Evolutionary conservation across 2,329 filamentous ascomycete genomes (phyloP).

Genomic region (Claviceps sp.): DNA sequence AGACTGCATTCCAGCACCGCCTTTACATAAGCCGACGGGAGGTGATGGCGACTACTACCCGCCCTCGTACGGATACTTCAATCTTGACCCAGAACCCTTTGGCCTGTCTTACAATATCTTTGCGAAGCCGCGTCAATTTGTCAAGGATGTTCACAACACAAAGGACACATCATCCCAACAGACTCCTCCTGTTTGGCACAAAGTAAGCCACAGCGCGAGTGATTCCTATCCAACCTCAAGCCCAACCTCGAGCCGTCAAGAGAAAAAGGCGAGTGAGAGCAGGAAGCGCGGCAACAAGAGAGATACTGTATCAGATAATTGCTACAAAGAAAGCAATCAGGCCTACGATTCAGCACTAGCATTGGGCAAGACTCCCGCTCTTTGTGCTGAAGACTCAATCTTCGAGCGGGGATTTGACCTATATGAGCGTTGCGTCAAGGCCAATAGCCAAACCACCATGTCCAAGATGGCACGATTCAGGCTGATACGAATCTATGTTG

Average conservation of each 20-base stretch:
- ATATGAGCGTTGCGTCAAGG: too few species aligned
- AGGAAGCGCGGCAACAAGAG: slow-evolving; percentile 21
- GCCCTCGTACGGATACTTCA: slow-evolving; percentile 42
- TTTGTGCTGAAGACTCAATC: slow-evolving; percentile 30
- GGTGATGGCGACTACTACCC: slow-evolving; percentile 34
- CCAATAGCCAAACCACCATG: too few species aligned
- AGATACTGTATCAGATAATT: slow-evolving; percentile 30
- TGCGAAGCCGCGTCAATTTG: slow-evolving; percentile 24
- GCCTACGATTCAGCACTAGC: slow-evolving; percentile 35
- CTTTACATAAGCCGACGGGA: slow-evolving; percentile 27
- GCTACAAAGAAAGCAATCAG: slow-evolving; percentile 40
- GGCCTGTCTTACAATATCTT: slow-evolving; percentile 52
- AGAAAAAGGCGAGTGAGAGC: neutral
- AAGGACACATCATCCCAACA: slow-evolving; percentile 40
- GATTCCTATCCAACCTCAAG: neutral
- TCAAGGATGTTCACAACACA: slow-evolving; percentile 22
- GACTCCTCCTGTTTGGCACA: slow-evolving; percentile 23
- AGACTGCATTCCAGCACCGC: slow-evolving; percentile 31
- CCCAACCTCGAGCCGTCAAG: neutral
- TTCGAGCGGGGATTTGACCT: slow-evolving; percentile 20
- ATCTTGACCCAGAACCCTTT: slow-evolving; percentile 47
- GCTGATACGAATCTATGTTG: slow-evolving; percentile 21
- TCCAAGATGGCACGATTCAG: slow-evolving; percentile 7
- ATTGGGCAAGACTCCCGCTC: slow-evolving; percentile 29
- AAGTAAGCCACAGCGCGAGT: neutral